Conservation (phyloP, 2,329 filamentous ascomycete genomes). For the Monosporascus cannonballus region DNA sequence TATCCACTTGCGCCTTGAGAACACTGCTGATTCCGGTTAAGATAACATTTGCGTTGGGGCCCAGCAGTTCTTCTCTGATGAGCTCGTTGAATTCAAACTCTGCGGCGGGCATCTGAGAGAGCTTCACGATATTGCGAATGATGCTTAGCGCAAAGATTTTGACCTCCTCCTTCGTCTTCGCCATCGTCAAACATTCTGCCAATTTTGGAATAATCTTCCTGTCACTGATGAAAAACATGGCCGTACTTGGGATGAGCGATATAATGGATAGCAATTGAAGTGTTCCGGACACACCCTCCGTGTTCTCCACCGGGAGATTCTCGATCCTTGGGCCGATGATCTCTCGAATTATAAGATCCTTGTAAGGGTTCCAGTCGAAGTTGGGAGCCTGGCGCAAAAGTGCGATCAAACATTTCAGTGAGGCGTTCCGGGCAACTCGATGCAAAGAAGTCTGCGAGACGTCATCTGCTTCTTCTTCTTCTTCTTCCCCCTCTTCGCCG, state of each 20-base stretch:
- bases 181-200: constrained; percentile 63
- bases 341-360: constrained; percentile 64
- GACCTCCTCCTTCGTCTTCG: constrained; percentile 79
- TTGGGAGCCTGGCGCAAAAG: constrained; percentile 68
- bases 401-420: constrained; percentile 75
- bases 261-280: constrained; percentile 77
- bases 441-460: constrained; percentile 50
- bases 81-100: constrained; percentile 52
- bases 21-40: constrained; percentile 63
- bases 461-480: constrained; percentile 31
- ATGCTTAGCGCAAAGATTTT: constrained; percentile 76
- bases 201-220: constrained; percentile 63
- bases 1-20: constrained; percentile 49
- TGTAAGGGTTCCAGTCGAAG: constrained; percentile 68
- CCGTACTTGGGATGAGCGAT: constrained; percentile 61
- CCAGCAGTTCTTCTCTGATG: constrained; percentile 50
- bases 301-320: constrained; percentile 76
- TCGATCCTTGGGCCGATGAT: constrained; percentile 71
- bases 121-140: constrained; percentile 60
- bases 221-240: constrained; percentile 59
- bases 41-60: constrained; percentile 52
- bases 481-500: constrained; percentile 26
- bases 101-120: constrained; percentile 48
- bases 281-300: constrained; percentile 80
- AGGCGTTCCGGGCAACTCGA: constrained; percentile 60